Conservation (phyloP, 2,329 filamentous ascomycete genomes). For the Colletotrichum gigasporum region DNA sequence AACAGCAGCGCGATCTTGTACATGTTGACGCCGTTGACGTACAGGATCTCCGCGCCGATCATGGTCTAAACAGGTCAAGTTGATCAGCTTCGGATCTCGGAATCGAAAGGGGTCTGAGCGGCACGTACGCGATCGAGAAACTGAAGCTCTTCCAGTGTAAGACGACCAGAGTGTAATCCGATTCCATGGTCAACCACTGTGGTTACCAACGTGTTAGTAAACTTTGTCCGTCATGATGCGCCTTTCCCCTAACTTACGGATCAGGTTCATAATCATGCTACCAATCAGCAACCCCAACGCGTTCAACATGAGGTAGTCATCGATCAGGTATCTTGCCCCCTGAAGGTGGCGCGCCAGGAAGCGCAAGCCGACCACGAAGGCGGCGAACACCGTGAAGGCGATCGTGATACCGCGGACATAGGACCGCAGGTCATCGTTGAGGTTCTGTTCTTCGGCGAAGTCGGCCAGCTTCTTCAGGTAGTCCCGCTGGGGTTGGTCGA, state of each 20-base stretch:
- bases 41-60: constrained; percentile 26
- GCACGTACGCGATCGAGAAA: constrained; percentile 19
- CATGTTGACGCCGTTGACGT: constrained; percentile 30
- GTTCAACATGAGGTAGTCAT: constrained; percentile 26
- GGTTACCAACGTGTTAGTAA: neutral
- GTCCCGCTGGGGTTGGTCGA: constrained; percentile 16
- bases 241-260: neutral
- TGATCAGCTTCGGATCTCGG: neutral
- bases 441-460: constrained; percentile 17
- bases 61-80: constrained; percentile 6
- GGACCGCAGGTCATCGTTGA: constrained; percentile 12
- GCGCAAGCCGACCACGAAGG: constrained; percentile 16
- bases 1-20: constrained; percentile 50
- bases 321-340: constrained; percentile 19
- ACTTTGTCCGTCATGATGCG: fast-evolving
- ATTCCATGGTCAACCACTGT: constrained; percentile 19
- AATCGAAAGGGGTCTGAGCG: neutral
- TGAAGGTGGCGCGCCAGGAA: constrained; percentile 26
- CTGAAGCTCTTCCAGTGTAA: constrained; percentile 15
- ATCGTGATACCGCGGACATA: constrained; percentile 27
- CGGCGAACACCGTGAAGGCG: constrained; percentile 23
- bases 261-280: constrained; percentile 26
- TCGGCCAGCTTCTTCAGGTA: constrained; percentile 25
- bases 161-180: constrained; percentile 21
- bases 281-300: constrained; percentile 12